Evolutionary conservation across 1,284 basidiomycete species (phyloP).

Genomic region (Marasmius fiardii): DNA sequence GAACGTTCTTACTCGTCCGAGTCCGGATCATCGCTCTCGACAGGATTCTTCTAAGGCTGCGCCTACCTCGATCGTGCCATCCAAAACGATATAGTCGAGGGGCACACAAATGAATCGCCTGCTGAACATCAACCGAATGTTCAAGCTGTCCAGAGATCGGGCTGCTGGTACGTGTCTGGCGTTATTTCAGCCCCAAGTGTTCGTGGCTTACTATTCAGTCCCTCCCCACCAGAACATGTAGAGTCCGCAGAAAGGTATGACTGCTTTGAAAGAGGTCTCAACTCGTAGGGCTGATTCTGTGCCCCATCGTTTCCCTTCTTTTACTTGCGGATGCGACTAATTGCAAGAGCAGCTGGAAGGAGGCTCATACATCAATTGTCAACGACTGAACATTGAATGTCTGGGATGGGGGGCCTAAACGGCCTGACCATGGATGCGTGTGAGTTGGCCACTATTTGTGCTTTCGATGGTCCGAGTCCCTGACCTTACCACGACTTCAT

Average conservation of each 20-base stretch:
- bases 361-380: slow-evolving; percentile 74
- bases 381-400: slow-evolving; percentile 71
- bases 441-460: slow-evolving; percentile 35
- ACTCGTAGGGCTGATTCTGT: background rate
- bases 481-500: too few relatives aligned
- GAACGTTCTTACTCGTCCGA: background rate
- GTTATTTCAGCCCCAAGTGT: slow-evolving; percentile 4
- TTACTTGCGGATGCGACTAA: slow-evolving; percentile 75
- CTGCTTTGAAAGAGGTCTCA: background rate
- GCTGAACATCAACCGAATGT: too few relatives aligned
- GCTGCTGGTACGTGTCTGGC: slow-evolving; percentile 60
- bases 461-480: too few relatives aligned
- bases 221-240: slow-evolving; percentile 60
- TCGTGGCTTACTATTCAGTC: slow-evolving; percentile 11
- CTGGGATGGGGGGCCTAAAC: slow-evolving; percentile 78
- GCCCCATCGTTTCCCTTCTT: background rate
- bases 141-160: too few relatives aligned
- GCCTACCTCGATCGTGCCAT: too few relatives aligned
- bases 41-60: too few relatives aligned
- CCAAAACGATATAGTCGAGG: too few relatives aligned
- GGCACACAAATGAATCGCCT: too few relatives aligned
- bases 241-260: slow-evolving; percentile 71
- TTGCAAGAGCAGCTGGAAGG: slow-evolving; percentile 70
- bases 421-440: slow-evolving; percentile 84
- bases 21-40: too few relatives aligned